A percentile compares a stretch with the other conserved stretches of the same genome.
Conservation (phyloP, 2,329 filamentous ascomycete genomes). For the Fusarium sp. region DNA sequence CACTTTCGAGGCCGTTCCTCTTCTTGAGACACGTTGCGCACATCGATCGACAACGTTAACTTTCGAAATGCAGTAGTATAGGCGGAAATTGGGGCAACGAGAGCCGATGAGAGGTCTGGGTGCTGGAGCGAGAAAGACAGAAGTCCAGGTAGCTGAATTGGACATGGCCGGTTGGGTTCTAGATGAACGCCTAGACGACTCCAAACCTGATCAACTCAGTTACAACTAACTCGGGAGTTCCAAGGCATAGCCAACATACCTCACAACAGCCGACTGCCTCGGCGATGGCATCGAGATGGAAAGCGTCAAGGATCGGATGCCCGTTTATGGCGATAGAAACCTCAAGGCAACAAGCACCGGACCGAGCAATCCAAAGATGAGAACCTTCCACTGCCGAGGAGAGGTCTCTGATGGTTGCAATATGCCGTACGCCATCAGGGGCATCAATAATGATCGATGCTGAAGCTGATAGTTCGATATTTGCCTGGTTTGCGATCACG, state of each 20-base stretch:
- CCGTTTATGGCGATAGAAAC: slow-evolving; percentile 39
- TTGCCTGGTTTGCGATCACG: slow-evolving; percentile 30
- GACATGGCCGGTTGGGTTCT: slow-evolving; percentile 17
- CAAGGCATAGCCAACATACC: slow-evolving; percentile 25
- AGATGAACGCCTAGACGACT: slow-evolving; percentile 43
- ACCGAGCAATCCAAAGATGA: slow-evolving; percentile 48
- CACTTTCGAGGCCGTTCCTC: background rate
- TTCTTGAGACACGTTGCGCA: slow-evolving; percentile 13
- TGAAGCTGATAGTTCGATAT: slow-evolving; percentile 38
- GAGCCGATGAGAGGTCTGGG: slow-evolving; percentile 45
- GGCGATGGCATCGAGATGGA: slow-evolving; percentile 16
- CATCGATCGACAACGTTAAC: slow-evolving; percentile 40
- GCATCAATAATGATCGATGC: slow-evolving; percentile 43
- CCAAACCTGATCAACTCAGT: slow-evolving; percentile 43
- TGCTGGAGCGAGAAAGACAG: slow-evolving; percentile 51
- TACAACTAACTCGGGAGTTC: background rate
- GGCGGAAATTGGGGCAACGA: slow-evolving; percentile 42
- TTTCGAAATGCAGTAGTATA: slow-evolving; percentile 40
- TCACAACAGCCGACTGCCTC: slow-evolving; percentile 39
- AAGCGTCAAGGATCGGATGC: slow-evolving; percentile 15
- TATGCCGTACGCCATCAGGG: slow-evolving; percentile 9
- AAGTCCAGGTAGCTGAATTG: slow-evolving; percentile 19
- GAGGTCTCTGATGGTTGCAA: slow-evolving; percentile 39
- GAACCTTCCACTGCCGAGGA: slow-evolving; percentile 25
- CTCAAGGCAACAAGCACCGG: slow-evolving; percentile 43